phyloP scores from a whole-genome alignment of 768 basidiomycete genomes.

The Pulveroboletus sp. region DNA sequence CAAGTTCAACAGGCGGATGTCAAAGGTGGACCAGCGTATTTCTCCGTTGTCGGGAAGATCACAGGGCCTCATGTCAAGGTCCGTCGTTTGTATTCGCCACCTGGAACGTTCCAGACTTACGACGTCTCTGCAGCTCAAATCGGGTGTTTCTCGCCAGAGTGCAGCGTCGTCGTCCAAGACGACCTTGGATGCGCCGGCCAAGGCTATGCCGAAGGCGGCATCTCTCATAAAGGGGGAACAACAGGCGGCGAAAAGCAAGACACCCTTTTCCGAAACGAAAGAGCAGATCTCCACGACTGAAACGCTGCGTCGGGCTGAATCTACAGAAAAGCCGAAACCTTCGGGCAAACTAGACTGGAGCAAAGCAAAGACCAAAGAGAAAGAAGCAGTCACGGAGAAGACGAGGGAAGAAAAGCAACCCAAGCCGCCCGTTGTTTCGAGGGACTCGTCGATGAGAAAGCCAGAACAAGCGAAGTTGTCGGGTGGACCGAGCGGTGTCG shows the following conservation, averaged over 20 bases:
- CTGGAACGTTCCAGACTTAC: neutral
- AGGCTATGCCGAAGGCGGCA: slow-evolving; percentile 8
- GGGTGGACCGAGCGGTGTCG: neutral
- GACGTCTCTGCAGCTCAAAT: slow-evolving; percentile 13
- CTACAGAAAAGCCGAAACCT: slow-evolving; percentile 30
- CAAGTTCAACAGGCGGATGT: slow-evolving; percentile 34
- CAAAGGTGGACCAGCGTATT: slow-evolving; percentile 15
- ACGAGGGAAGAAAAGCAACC: slow-evolving; percentile 15
- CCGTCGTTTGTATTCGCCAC: neutral
- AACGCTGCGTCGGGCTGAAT: slow-evolving; percentile 13
- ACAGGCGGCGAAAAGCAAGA: slow-evolving; percentile 22
- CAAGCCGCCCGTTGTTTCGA: slow-evolving; percentile 1
- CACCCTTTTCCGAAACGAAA: slow-evolving; percentile 23
- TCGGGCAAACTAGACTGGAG: slow-evolving; percentile 61
- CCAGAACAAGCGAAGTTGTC: neutral
- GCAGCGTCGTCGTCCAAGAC: slow-evolving; percentile 42
- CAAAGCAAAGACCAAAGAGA: slow-evolving; percentile 49
- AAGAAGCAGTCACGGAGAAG: slow-evolving; percentile 9
- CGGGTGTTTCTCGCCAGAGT: slow-evolving; percentile 1
- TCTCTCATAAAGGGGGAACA: slow-evolving; percentile 12
- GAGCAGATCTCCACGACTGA: slow-evolving; percentile 25
- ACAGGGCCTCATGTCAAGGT: slow-evolving; percentile 47
- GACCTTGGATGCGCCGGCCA: slow-evolving; percentile 34
- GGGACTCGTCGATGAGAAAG: neutral
- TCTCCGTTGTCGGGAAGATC: slow-evolving; percentile 40